Conservation (phyloP, 768 basidiomycete genomes). For the Postia placenta region DNA sequence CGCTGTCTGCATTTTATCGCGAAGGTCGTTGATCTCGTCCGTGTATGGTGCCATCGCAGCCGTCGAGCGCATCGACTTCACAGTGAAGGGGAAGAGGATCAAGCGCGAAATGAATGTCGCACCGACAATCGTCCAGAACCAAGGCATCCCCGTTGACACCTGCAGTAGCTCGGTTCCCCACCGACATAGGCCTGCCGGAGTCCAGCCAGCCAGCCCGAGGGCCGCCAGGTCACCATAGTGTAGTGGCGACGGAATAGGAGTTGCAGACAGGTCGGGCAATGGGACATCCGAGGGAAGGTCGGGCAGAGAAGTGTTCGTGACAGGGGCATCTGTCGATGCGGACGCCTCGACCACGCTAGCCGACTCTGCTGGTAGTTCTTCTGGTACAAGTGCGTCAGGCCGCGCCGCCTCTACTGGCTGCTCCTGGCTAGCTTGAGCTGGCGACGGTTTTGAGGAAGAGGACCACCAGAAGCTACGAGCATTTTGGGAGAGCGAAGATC, state of each 20-base stretch:
- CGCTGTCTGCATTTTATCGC: conserved; percentile 38
- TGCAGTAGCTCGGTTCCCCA: conserved; percentile 65
- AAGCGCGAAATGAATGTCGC: conserved; percentile 58
- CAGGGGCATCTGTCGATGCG: conserved; percentile 5
- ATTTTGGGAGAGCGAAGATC: conserved; percentile 2
- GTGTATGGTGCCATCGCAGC: conserved; percentile 57
- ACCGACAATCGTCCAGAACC: conserved; percentile 78
- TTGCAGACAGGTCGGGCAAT: conserved; percentile 8
- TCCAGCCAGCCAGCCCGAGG: conserved; percentile 57
- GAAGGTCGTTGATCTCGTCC: conserved; percentile 48
- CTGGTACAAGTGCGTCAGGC: background rate
- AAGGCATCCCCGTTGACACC: conserved; percentile 64
- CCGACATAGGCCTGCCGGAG: conserved; percentile 57
- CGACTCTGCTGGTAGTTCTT: conserved; percentile 10
- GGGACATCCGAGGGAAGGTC: conserved; percentile 5
- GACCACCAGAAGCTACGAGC: conserved; percentile 16
- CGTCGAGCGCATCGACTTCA: conserved; percentile 50
- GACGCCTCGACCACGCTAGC: conserved; percentile 5
- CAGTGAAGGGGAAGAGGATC: conserved; percentile 52
- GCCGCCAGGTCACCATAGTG: conserved; percentile 70
- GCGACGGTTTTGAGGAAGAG: conserved; percentile 8
- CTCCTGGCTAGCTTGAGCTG: background rate
- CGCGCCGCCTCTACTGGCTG: background rate
- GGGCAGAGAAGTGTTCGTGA: conserved; percentile 1
- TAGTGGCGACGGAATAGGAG: conserved; percentile 33